Conservation (phyloP, 306 rosid species). For the Corylus heterophylla region DNA sequence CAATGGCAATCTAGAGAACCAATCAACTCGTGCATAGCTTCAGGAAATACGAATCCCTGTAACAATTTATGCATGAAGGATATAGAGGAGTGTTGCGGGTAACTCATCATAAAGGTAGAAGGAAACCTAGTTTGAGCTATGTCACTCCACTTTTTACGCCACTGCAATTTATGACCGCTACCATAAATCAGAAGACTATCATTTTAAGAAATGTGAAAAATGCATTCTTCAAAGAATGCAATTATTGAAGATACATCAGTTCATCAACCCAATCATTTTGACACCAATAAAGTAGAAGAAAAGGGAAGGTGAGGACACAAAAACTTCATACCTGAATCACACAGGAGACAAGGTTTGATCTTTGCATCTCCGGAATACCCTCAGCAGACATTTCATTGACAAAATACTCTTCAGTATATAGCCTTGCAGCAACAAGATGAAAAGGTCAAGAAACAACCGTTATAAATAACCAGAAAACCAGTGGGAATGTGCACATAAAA, state of each 20-base stretch:
- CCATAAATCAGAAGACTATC: slow-evolving; percentile 20
- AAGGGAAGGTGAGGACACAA: background rate
- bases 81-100: too few species aligned
- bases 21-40: too few species aligned
- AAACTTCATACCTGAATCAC: slow-evolving; percentile 68
- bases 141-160: background rate
- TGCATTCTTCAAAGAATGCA: background rate
- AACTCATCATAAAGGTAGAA: too few species aligned
- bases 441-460: background rate
- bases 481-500: slow-evolving; percentile 7
- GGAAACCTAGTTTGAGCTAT: background rate
- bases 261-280: background rate
- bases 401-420: slow-evolving; percentile 92
- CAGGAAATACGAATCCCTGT: too few species aligned
- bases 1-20: background rate
- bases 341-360: slow-evolving; percentile 92
- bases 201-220: slow-evolving; percentile 8
- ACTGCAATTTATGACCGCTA: slow-evolving; percentile 13
- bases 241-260: background rate
- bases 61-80: too few species aligned
- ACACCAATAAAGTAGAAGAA: background rate
- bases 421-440: slow-evolving; percentile 39
- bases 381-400: slow-evolving; percentile 67
- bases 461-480: slow-evolving; percentile 2
- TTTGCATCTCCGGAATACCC: slow-evolving; percentile 95